Evolutionary conservation across 148 eudicot genomes (phyloP).

Genomic region (Diospyros kaki): DNA sequence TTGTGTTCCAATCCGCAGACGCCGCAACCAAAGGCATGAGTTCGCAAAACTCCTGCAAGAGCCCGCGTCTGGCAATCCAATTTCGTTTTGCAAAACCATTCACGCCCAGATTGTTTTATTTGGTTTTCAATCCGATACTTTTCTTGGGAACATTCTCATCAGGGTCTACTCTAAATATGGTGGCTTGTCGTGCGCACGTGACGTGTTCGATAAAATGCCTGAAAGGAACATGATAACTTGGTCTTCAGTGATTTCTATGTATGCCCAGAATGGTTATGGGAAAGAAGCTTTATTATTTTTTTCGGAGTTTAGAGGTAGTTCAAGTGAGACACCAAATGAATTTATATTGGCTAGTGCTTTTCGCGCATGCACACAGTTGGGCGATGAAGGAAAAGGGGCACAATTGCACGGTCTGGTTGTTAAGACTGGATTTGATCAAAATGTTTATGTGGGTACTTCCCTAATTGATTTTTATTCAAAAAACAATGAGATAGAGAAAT

Average conservation of each 20-base stretch:
- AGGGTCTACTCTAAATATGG: conserved; percentile 34
- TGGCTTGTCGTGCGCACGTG: conserved; percentile 29
- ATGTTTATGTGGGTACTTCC: conserved; percentile 60
- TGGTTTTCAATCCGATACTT: conserved; percentile 47
- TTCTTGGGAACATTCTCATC: conserved; percentile 49
- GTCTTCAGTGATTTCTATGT: conserved; percentile 57
- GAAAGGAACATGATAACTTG: conserved; percentile 53
- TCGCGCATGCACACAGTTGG: conserved; percentile 41
- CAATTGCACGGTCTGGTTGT: conserved; percentile 46
- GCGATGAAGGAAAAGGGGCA: conserved; percentile 27
- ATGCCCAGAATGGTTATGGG: conserved; percentile 29
- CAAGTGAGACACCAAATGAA: conserved; percentile 45
- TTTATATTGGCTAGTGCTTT: conserved; percentile 49
- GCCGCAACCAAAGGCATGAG: conserved; percentile 24
- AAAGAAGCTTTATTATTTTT: conserved; percentile 41
- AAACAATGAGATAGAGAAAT: conserved; percentile 33
- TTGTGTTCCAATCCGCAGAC: conserved; percentile 21
- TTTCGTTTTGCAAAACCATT: conserved; percentile 29
- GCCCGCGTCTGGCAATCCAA: conserved; percentile 19
- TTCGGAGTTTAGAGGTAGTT: conserved; percentile 30
- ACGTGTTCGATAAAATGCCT: conserved; percentile 59
- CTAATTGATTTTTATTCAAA: conserved; percentile 59
- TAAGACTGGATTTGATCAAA: conserved; percentile 38
- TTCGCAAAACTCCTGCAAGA: conserved; percentile 43
- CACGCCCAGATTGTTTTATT: conserved; percentile 40